Conservation (phyloP, 345 rosid species). For the Populus alba region DNA sequence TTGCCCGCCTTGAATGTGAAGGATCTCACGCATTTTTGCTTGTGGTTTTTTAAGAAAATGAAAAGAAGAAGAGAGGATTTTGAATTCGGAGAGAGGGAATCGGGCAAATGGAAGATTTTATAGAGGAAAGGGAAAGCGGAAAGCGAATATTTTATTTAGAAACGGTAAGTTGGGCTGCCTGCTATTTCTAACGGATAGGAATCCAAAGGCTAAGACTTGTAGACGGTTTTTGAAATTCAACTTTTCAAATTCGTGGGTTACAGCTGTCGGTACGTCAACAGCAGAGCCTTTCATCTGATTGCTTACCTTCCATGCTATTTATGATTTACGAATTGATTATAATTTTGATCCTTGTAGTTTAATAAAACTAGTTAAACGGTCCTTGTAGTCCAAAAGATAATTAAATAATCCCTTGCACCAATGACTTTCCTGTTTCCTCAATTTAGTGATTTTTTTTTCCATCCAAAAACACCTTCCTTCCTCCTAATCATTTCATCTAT, state of each 20-base stretch:
- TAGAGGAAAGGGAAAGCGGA: neutral
- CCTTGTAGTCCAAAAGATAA: neutral
- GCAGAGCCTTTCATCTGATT: no score
- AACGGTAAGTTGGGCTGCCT: neutral
- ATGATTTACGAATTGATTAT: neutral
- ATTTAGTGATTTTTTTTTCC: no score
- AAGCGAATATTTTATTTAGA: neutral
- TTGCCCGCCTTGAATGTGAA: slow-evolving; percentile 30
- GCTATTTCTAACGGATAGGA: neutral
- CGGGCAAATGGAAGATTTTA: neutral
- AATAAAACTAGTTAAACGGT: neutral
- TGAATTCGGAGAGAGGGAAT: neutral
- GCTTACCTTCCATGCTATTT: neutral
- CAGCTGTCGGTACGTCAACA: slow-evolving; percentile 14
- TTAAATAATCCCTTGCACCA: neutral
- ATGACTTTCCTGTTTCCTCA: no score
- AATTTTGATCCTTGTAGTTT: neutral
- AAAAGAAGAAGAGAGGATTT: neutral
- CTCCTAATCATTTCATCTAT: no score
- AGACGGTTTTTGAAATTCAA: slow-evolving; percentile 4
- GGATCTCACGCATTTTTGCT: slow-evolving; percentile 29
- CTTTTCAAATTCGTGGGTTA: neutral
- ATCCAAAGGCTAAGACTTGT: slow-evolving; percentile 2
- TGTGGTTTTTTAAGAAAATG: neutral
- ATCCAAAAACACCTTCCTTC: no score